Percentiles rank a stretch among this genome's conserved stretches.
Conservation (phyloP, 805 yeast genomes). For the Kazachstania psychrophila region DNA sequence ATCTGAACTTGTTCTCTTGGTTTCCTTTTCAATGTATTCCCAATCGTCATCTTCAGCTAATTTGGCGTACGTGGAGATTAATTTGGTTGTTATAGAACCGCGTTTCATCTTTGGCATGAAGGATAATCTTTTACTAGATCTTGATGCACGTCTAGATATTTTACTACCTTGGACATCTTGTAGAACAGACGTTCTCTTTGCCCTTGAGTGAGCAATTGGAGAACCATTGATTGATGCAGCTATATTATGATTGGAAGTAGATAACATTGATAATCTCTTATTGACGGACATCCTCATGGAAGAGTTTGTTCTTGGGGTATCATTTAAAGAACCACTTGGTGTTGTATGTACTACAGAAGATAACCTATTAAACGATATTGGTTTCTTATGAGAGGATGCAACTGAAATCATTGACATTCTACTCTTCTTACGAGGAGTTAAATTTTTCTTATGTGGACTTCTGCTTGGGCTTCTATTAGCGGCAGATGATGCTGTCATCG, state of each 20-base stretch:
- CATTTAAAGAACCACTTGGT: slow-evolving; percentile 15
- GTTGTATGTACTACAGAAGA: slow-evolving; percentile 18
- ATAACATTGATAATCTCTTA: slow-evolving; percentile 19
- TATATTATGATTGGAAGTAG: slow-evolving; percentile 18
- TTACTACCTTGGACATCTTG: slow-evolving; percentile 1
- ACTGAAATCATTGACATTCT: slow-evolving; percentile 38
- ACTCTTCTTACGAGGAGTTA: slow-evolving; percentile 30
- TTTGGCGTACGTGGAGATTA: slow-evolving; percentile 65
- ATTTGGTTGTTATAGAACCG: slow-evolving; percentile 61
- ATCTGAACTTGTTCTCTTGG: slow-evolving; percentile 67
- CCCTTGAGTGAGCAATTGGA: slow-evolving; percentile 27
- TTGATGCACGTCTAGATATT: slow-evolving; percentile 15
- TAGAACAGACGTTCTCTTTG: slow-evolving; percentile 20
- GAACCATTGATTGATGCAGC: slow-evolving; percentile 12
- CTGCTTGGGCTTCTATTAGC: slow-evolving; percentile 3
- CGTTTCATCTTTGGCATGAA: slow-evolving; percentile 40
- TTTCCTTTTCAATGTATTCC: slow-evolving; percentile 62
- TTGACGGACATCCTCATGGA: slow-evolving; percentile 10
- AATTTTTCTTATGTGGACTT: slow-evolving; percentile 8
- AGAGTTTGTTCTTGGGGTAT: slow-evolving; percentile 14
- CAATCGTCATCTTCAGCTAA: slow-evolving; percentile 54
- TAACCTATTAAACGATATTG: slow-evolving; percentile 37
- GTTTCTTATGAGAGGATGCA: slow-evolving; percentile 41
- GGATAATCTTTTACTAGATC: slow-evolving; percentile 31
- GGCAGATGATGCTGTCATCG: slow-evolving; percentile 13